Base-by-base conservation (phyloP, 2,329 filamentous ascomycete species). In the Gremmenia infestans region DNA sequence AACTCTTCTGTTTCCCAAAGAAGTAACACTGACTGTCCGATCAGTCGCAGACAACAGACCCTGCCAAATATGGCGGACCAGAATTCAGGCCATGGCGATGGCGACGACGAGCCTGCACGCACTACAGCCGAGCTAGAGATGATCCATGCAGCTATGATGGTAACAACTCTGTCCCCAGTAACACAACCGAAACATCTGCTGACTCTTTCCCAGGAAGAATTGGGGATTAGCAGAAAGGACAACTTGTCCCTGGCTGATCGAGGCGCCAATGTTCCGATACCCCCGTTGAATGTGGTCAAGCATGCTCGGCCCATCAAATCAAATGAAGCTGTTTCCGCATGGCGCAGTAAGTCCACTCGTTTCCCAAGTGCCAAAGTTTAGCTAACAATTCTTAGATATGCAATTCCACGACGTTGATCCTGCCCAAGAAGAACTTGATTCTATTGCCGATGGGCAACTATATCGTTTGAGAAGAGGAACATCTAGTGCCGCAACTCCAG, bases 91-190 rank as follows among this genome's bases (percentile, higher is more conserved):
- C 25, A 25, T 25, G 7, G 15, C 19, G 15, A 19, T 23, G 35
- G 17, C 39, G 14, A 28, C 17, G 40, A 32, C 40, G 35, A 35
- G 3, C 7, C 14, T 36, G 52, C 40, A 11, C 19, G 3, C 7
- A 42, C 35, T 11, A 48, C 23, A 15, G 48, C 51, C 22, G 9
- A 53, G 22, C 9, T 60, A 36, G 19, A 23, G 2, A 3, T 54
- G 5, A 39, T 67, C 4, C 53, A 63, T 22, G 61, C 58, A 40
- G 65, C 65, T 19, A 68, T 68, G 65, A 67, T 68, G 65, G 65
- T 64, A 22, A 3, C 19, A 45, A 42, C 25, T 25, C 25, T 25
- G 25, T 25, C 28, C 15, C 17, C 14, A 47, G 11, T 22, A 28
- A 15, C 28, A 42, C 45, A 5, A 40, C 7, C 7, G 25, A 40